Conservation (phyloP, 1,139 yeast genomes). For the Blastobotrys elegans region DNA sequence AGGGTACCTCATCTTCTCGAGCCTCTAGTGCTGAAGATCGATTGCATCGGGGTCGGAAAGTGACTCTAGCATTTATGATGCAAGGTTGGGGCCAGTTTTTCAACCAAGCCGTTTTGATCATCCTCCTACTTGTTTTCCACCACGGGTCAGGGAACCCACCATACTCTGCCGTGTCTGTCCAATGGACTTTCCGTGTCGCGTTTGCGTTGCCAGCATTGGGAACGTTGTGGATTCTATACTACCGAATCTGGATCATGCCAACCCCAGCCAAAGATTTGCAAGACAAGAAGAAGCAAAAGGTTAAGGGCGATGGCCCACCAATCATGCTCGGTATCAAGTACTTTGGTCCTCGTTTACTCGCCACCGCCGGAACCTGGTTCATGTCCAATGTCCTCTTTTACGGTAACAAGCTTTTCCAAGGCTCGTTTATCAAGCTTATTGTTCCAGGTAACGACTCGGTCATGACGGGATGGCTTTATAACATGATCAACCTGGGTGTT, state of each 20-base stretch:
- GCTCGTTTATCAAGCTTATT: conserved; percentile 58
- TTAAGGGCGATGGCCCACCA: conserved; percentile 34
- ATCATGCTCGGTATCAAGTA: conserved; percentile 42
- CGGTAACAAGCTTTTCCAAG: conserved; percentile 74
- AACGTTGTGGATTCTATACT: conserved; percentile 38
- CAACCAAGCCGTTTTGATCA: conserved; percentile 37
- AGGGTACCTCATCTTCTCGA: conserved; percentile 27
- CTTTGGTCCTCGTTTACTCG: conserved; percentile 82
- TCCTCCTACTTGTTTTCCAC: conserved; percentile 37
- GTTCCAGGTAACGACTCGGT: conserved; percentile 64
- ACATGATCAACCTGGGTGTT: conserved; percentile 64
- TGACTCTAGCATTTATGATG: conserved; percentile 38
- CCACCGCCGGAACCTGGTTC: conserved; percentile 98
- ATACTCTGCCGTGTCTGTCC: conserved; percentile 32
- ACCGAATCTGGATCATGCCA: conserved; percentile 37
- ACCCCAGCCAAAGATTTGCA: conserved; percentile 31
- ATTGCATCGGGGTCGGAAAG: conserved; percentile 40
- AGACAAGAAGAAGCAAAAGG: conserved; percentile 31
- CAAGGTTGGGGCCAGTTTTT: conserved; percentile 43
- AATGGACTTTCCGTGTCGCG: conserved; percentile 37
- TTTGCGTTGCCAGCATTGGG: conserved; percentile 38
- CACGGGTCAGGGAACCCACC: conserved; percentile 47
- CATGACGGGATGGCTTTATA: conserved; percentile 72
- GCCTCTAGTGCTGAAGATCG: conserved; percentile 33
- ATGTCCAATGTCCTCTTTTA: conserved; percentile 92